Percentiles rank a stretch among this genome's conserved stretches.
Conservation (phyloP, 108 stramenopile species). For the Aurantiochytrium sp. region DNA sequence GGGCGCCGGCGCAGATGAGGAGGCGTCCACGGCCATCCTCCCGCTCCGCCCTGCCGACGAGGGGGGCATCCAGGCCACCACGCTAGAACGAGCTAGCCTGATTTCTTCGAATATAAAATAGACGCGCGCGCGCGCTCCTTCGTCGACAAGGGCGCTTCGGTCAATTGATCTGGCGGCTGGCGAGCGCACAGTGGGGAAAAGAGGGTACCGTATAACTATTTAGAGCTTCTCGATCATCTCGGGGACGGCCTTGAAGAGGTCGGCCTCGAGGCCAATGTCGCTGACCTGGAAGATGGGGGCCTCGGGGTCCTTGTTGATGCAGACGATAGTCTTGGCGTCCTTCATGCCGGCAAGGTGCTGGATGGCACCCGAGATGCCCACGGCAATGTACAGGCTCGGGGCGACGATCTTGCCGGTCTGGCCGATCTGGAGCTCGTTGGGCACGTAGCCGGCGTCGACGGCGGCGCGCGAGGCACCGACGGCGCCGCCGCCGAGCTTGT, state of each 20-base stretch:
- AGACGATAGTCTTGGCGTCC: slow-evolving; percentile 96
- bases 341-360: slow-evolving; percentile 99
- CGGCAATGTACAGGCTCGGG: slow-evolving; percentile 86
- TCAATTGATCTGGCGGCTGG: no score
- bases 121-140: no score
- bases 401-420: slow-evolving; percentile 98
- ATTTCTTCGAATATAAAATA: no score
- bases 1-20: no score
- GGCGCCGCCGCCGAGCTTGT: slow-evolving; percentile 84
- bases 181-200: no score
- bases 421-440: slow-evolving; percentile 98
- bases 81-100: no score
- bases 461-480: slow-evolving; percentile 67
- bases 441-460: slow-evolving; percentile 95
- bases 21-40: no score
- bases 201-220: slow-evolving; percentile 18
- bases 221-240: slow-evolving; percentile 85
- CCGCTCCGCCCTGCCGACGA: no score
- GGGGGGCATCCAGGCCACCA: no score
- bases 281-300: slow-evolving; percentile 98
- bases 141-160: no score
- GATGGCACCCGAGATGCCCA: slow-evolving; percentile 99
- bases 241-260: slow-evolving; percentile 93
- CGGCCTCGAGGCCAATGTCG: slow-evolving; percentile 91
- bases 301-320: slow-evolving; percentile 97